Evolutionary conservation across 257 asterid genomes (phyloP), one percentile per base, ranked within the genome.

Genomic region (Echium plantagineum): DNA sequence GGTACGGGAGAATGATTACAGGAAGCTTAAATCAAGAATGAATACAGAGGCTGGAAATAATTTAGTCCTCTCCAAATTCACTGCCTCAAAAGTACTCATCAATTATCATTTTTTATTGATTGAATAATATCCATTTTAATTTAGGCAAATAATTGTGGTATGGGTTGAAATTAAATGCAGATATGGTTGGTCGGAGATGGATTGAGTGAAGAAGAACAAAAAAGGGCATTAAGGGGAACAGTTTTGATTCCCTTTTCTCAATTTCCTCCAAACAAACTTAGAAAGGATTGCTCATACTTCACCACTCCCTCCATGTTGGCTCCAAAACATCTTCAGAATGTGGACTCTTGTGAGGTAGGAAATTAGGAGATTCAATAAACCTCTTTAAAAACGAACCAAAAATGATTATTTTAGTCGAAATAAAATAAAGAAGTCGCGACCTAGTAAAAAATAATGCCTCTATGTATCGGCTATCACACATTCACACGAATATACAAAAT

Each of bases 331-430:
- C 77, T 77, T 22, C 75, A 80, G 61, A 80, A 80, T 51, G 60
- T 80, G 17, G 81, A 80, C 67, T 80, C 85, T 51, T 80, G 85
- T 61, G 85, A 80, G 83, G 85, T 80, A 18, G 62, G 62, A 7
- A 7, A 35, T 6, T 6, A 28, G 32, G 12, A 9, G 42, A 32
- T 1, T 5, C 3, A 31, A 31, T 3, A 35, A 35, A 35, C 1
- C 46, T 35, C 46, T 35, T 35, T 35, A 35, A n/a, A n/a, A n/a
- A n/a, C n/a, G n/a, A 28, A 28, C 32, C 5, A 28, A 28, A 28
- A 28, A 28, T 6, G 32, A 28, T 28, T 2, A 28, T 3, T 28
- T 6, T 3, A 6, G 7, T 28, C 5, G 5, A 28, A 28, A 3
- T 6, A 28, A 28, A 2, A 28, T n/a, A 28, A 28, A 28, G 32